phyloP scores from a whole-genome alignment of 768 basidiomycete species.

The Kondoa subrosea region DNA sequence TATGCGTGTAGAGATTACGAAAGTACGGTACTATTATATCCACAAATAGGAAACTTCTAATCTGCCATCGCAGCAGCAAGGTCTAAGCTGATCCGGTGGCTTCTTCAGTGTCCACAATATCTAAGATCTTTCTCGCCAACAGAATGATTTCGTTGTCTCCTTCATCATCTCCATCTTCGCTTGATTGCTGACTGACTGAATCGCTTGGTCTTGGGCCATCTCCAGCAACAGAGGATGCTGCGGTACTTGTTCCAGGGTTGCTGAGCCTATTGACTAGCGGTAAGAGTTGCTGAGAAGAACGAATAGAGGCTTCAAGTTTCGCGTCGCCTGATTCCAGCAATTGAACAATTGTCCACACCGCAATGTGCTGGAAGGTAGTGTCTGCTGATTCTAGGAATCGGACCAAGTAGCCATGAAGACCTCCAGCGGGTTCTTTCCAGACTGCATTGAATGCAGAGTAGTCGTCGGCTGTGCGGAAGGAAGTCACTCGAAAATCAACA shows the following conservation, averaged over 20 bases:
- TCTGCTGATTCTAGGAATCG: constrained; percentile 84
- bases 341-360: constrained; percentile 98
- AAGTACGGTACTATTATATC: too few species aligned
- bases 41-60: too few species aligned
- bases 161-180: constrained; percentile 17
- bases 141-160: constrained; percentile 7
- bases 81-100: too few species aligned
- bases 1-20: too few species aligned
- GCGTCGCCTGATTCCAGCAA: constrained; percentile 91
- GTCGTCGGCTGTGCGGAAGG: constrained; percentile 39
- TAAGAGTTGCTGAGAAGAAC: constrained; percentile 58
- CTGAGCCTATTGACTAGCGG: constrained; percentile 66
- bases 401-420: constrained; percentile 85
- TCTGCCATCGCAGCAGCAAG: too few species aligned
- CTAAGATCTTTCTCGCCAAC: constrained; percentile 8
- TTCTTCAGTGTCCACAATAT: constrained; percentile 1
- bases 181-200: constrained; percentile 4
- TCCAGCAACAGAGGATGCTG: constrained; percentile 22
- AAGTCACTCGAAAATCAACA: not conserved
- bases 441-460: constrained; percentile 95
- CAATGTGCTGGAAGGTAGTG: constrained; percentile 97
- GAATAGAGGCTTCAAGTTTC: constrained; percentile 76
- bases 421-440: constrained; percentile 95
- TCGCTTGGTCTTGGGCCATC: constrained; percentile 17
- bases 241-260: constrained; percentile 35